Conservation (phyloP, 2,329 filamentous ascomycete genomes). For the Fusarium siculi region DNA sequence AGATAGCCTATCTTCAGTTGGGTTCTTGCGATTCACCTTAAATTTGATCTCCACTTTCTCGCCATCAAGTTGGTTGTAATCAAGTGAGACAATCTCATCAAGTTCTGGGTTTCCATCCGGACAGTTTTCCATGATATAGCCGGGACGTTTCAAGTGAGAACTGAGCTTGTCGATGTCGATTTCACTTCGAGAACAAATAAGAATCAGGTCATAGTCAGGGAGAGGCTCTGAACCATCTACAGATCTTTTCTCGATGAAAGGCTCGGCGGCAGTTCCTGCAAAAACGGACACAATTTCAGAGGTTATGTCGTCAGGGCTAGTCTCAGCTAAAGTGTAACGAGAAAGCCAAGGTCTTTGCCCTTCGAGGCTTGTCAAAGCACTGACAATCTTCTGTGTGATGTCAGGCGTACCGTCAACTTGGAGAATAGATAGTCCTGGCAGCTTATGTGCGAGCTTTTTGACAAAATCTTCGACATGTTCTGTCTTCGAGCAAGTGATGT, state of each 20-base stretch:
- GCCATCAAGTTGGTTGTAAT: not conserved
- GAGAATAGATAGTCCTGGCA: constrained; percentile 52
- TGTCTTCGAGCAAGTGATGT: constrained; percentile 44
- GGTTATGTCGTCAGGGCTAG: not conserved
- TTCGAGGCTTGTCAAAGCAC: constrained; percentile 37
- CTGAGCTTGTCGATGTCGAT: constrained; percentile 28
- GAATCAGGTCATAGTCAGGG: constrained; percentile 50
- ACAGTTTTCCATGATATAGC: constrained; percentile 42
- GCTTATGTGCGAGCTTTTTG: constrained; percentile 52
- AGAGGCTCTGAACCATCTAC: constrained; percentile 34
- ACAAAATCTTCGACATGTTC: constrained; percentile 44
- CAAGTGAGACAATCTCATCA: not conserved
- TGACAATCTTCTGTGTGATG: constrained; percentile 42
- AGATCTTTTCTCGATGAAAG: constrained; percentile 46
- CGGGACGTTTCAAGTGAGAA: constrained; percentile 44
- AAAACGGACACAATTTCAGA: constrained; percentile 10
- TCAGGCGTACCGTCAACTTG: constrained; percentile 49
- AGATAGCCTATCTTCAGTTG: not conserved
- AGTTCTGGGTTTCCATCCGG: not conserved
- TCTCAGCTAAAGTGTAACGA: constrained; percentile 47
- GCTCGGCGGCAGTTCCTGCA: constrained; percentile 24
- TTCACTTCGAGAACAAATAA: constrained; percentile 34
- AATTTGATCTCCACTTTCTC: constrained; percentile 4
- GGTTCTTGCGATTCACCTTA: not conserved
- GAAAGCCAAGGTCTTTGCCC: constrained; percentile 48